These are phyloP conservation scores for Pestalotiopsis sp. DNA, from an alignment of 2,329 filamentous ascomycete genomes.

Conservation along the genomic window DNA sequence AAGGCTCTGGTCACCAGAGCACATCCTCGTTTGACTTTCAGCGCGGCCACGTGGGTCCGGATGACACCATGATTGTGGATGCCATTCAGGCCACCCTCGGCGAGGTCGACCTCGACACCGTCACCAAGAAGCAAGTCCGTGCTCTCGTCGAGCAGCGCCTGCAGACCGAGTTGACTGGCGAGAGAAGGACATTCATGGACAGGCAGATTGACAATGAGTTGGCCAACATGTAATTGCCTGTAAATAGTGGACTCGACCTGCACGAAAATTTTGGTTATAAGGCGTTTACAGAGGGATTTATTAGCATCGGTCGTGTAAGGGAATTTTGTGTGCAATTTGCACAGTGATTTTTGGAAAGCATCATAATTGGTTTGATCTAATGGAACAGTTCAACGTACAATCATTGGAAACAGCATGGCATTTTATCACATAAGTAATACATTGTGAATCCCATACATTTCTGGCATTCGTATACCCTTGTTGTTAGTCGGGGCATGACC, in stretches of 20 bases:
- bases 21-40: conserved; percentile 64
- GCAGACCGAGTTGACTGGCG: conserved; percentile 84
- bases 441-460: not conserved
- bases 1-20: conserved; percentile 47
- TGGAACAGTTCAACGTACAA: not conserved
- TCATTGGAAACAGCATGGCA: not conserved
- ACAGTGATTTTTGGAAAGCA: not conserved
- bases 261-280: not conserved
- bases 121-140: conserved; percentile 96
- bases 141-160: conserved; percentile 91
- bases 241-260: not conserved
- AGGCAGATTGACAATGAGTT: conserved; percentile 91
- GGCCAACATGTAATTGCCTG: conserved; percentile 73
- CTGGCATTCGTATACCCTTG: not conserved
- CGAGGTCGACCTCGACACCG: conserved; percentile 93
- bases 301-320: not conserved
- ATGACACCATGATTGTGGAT: conserved; percentile 79
- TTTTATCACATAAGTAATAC: not conserved
- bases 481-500: no score
- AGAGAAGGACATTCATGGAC: conserved; percentile 88
- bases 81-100: conserved; percentile 80
- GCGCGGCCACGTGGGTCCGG: conserved; percentile 63
- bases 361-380: not conserved
- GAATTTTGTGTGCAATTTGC: not conserved
- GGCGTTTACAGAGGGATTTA: not conserved